These are phyloP conservation scores for Alternaria sp. DNA, from an alignment of 2,329 filamentous ascomycete genomes.

Conservation along the genomic window DNA sequence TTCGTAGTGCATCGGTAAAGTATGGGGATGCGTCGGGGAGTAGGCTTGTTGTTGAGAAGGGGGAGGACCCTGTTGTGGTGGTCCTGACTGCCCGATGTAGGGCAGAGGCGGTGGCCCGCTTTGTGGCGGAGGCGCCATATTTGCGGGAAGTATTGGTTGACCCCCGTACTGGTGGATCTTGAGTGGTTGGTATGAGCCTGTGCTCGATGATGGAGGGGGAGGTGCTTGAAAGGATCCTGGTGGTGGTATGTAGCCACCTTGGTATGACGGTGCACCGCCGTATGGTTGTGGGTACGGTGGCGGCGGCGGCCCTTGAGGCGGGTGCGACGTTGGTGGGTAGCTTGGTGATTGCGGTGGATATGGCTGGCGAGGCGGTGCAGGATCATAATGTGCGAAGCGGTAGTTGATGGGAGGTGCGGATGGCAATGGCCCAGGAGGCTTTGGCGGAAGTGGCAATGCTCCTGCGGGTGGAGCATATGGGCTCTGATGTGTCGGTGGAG, in stretches of 20 bases:
- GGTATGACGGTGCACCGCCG: slow-evolving; percentile 30
- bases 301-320: slow-evolving; percentile 27
- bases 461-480: slow-evolving; percentile 40
- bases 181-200: slow-evolving; percentile 39
- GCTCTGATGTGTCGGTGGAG: slow-evolving; percentile 39
- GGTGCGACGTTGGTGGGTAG: slow-evolving; percentile 32
- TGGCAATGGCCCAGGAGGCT: slow-evolving; percentile 41
- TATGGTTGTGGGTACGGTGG: slow-evolving; percentile 59
- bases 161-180: slow-evolving; percentile 53
- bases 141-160: slow-evolving; percentile 51
- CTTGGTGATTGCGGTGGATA: slow-evolving; percentile 35
- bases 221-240: slow-evolving; percentile 46
- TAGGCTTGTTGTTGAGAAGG: slow-evolving; percentile 20
- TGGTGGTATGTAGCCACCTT: slow-evolving; percentile 43
- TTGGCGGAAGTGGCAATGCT: slow-evolving; percentile 36
- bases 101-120: slow-evolving; percentile 6
- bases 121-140: slow-evolving; percentile 42
- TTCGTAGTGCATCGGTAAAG: slow-evolving; percentile 30
- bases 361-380: slow-evolving; percentile 33
- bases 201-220: slow-evolving; percentile 36
- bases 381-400: slow-evolving; percentile 49
- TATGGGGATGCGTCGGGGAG: slow-evolving; percentile 33
- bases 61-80: not conserved
- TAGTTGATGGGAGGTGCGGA: slow-evolving; percentile 40
- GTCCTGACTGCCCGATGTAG: slow-evolving; percentile 6